Evolutionary conservation across 331 rosid species (phyloP).

Genomic region (Acacia concinna): DNA sequence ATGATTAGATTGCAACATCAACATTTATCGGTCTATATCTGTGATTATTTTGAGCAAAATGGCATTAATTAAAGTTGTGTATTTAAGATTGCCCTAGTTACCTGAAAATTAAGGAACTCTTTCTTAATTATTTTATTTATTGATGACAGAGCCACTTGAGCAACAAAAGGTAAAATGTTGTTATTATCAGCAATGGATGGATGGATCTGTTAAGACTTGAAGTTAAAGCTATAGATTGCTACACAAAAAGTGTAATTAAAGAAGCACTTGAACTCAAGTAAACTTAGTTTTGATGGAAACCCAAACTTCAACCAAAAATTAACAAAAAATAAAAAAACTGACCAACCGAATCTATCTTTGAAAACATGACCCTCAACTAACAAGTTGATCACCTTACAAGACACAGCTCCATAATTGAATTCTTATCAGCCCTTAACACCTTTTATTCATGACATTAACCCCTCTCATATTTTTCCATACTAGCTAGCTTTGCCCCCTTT

Average conservation of each 20-base stretch:
- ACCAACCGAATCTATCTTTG: slow-evolving; percentile 20
- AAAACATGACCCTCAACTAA: slow-evolving; percentile 28
- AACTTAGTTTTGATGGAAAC: slow-evolving; percentile 16
- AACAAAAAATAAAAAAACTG: too few species aligned
- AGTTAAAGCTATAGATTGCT: slow-evolving; percentile 31
- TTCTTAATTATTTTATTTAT: neutral
- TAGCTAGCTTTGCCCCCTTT: neutral
- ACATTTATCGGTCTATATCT: neutral
- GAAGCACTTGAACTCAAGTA: slow-evolving; percentile 20
- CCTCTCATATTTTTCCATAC: slow-evolving; percentile 1
- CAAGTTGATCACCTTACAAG: slow-evolving; percentile 41
- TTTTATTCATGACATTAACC: neutral
- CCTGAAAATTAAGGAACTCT: neutral
- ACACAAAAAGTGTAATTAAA: slow-evolving; percentile 22
- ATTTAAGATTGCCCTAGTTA: neutral
- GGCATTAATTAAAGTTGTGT: neutral
- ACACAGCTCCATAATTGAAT: slow-evolving; percentile 17
- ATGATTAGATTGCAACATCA: neutral
- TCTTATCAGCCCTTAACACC: slow-evolving; percentile 5
- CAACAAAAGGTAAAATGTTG: neutral
- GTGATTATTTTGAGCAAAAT: neutral
- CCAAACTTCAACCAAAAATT: neutral
- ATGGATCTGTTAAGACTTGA: slow-evolving; percentile 27
- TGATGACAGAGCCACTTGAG: slow-evolving; percentile 16
- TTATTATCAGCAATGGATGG: neutral